phyloP scores from a whole-genome alignment of 805 yeast species.

The Metschnikowia chrysomelidarum region DNA sequence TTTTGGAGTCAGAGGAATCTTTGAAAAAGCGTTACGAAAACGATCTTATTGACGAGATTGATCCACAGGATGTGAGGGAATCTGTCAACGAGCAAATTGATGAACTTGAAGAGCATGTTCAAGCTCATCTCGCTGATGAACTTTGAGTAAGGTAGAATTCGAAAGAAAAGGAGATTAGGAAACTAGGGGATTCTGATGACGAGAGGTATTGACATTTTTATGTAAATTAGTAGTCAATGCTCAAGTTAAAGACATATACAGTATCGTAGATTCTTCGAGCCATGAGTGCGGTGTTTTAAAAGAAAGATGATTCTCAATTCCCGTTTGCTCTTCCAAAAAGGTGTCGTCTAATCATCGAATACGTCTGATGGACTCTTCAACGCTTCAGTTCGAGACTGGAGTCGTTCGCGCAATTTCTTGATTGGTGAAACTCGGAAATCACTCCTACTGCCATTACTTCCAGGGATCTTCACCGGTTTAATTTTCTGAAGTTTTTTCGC shows the following conservation, averaged over 20 bases:
- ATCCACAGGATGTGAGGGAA: constrained; percentile 18
- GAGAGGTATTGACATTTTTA: too few species aligned
- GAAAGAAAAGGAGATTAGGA: too few species aligned
- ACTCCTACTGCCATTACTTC: constrained; percentile 23
- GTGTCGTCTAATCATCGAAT: too few species aligned
- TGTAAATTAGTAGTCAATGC: too few species aligned
- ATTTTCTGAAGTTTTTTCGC: constrained; percentile 35
- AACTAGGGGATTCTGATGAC: too few species aligned
- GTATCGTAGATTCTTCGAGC: too few species aligned
- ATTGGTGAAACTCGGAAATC: constrained; percentile 33
- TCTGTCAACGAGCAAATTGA: constrained; percentile 26
- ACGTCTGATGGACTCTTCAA: constrained; percentile 4
- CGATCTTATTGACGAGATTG: constrained; percentile 13
- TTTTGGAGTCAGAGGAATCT: constrained; percentile 6
- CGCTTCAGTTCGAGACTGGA: constrained; percentile 7
- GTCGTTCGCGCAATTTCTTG: constrained; percentile 27
- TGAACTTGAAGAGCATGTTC: constrained; percentile 14
- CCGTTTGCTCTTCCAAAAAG: too few species aligned
- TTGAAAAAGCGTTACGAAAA: constrained; percentile 10
- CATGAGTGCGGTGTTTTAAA: too few species aligned
- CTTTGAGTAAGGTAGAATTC: constrained; percentile 1
- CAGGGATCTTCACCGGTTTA: constrained; percentile 37
- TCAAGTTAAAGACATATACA: too few species aligned
- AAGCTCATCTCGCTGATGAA: constrained; percentile 6
- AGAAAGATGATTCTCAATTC: too few species aligned